Evolutionary conservation across 2,329 filamentous ascomycete species (phyloP), one percentile per base, ranked within the genome.

Genomic region (Stemphylium lycopersici): DNA sequence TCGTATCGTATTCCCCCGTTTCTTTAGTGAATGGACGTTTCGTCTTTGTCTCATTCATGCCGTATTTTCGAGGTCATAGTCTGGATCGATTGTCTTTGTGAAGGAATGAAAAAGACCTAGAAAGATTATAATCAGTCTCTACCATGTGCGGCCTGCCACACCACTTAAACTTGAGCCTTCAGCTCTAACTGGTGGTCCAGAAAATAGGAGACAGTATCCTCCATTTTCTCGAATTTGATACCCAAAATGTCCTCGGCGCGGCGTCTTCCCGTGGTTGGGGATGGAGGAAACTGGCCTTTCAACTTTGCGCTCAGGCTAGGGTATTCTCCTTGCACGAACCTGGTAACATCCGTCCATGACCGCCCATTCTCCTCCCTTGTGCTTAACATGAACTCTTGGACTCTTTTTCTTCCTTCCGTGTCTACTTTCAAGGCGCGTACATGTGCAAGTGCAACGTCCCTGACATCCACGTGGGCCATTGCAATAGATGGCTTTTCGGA

Each of bases 381-480:
- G 18, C 38, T 24, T 10, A 44, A 13, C 6, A 24, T 24, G 22
- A 24, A 24, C 6, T 24, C 22, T 6, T 24, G 6, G 6, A 24
- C 22, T 7, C 22, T 7, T 7, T 24, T 24, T 6, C 22, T 24
- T 24, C 22, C 22, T 36, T 38, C 4, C 3, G 53, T 15, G 8
- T 44, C 31, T 7, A 31, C n/a, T 6, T 36, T 15, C 1, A 61
- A 38, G 15, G 65, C 66, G 31, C 47, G 56, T 8, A 72, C 16
- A 32, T 73, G 70, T 18, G 63, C 64, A 20, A 57, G 39, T 1
- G 68, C 66, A 16, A 71, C 65, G 34, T 73, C 65, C n/a, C 56
- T 45, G 3, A 72, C 62, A 20, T 73, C 62, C 0, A 72, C 61
- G 6, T 52, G 50, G 1, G 42, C n/a, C 6, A 53, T 52, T 2